Evolutionary conservation across 192 early-diverging fungal species (phyloP).

Genomic region (Coemansia nantahalensis): DNA sequence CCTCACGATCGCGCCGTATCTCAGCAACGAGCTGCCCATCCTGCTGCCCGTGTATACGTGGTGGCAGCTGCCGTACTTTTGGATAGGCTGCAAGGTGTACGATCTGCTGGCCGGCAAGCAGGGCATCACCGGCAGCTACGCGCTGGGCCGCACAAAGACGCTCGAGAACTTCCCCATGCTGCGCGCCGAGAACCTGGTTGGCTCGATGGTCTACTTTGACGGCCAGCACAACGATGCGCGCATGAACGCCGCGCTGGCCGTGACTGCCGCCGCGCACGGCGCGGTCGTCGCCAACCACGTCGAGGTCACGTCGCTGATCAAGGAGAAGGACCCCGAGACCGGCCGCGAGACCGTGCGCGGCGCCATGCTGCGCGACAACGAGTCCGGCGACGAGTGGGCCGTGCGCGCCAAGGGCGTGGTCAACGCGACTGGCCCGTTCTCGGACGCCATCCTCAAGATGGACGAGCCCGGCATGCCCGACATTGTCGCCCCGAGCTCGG

Average conservation of each 20-base stretch:
- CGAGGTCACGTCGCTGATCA: conserved; percentile 80
- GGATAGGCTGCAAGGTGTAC: conserved; percentile 90
- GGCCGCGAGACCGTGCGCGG: conserved; percentile 68
- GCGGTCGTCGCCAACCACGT: conserved; percentile 92
- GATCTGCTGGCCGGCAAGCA: conserved; percentile 85
- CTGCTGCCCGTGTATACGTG: conserved; percentile 93
- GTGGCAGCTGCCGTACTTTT: conserved; percentile 98
- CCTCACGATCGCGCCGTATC: conserved; percentile 93
- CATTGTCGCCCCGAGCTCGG: conserved; percentile 91
- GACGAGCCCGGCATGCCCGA: conserved; percentile 72
- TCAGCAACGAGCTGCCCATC: conserved; percentile 90
- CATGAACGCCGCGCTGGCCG: conserved; percentile 92
- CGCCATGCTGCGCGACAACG: conserved; percentile 74
- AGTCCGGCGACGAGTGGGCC: conserved; percentile 84
- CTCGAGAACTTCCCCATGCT: conserved; percentile 97
- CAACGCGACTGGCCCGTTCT: conserved; percentile 80
- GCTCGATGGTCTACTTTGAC: conserved; percentile 97
- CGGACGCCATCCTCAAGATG: conserved; percentile 87
- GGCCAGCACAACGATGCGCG: conserved; percentile 97
- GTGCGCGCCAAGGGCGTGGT: conserved; percentile 91
- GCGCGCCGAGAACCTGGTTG: conserved; percentile 79
- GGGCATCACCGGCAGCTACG: conserved; percentile 78
- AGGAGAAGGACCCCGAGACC: conserved; percentile 50
- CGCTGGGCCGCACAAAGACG: conserved; percentile 79
- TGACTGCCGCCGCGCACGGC: conserved; percentile 88